These are phyloP conservation scores for Fraxinus nigra DNA, from an alignment of 305 asterid genomes.

Conservation along the genomic window DNA sequence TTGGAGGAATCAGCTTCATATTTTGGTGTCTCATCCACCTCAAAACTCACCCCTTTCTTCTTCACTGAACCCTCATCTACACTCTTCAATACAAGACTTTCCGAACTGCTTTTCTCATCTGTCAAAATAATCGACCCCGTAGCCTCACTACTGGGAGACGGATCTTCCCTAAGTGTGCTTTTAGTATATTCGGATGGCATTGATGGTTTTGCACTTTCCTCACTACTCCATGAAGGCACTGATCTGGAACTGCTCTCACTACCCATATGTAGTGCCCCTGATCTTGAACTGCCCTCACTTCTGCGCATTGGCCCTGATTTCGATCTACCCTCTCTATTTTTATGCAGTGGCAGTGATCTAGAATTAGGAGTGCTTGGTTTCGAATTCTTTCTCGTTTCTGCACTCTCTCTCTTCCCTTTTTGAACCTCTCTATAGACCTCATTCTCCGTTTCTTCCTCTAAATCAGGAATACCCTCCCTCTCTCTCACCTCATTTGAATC, in stretches of 20 bases:
- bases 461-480: constrained; percentile 96
- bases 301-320: constrained; percentile 34
- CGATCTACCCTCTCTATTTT: constrained; percentile 29
- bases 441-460: constrained; percentile 90
- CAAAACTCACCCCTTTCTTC: constrained; percentile 87
- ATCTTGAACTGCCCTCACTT: constrained; percentile 36
- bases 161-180: constrained; percentile 31
- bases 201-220: constrained; percentile 40
- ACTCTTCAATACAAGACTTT: constrained; percentile 46
- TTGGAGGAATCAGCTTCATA: constrained; percentile 67
- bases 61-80: constrained; percentile 57
- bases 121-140: constrained; percentile 45
- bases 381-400: constrained; percentile 33
- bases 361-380: constrained; percentile 37
- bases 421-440: constrained; percentile 48
- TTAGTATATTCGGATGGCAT: constrained; percentile 33
- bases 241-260: constrained; percentile 15
- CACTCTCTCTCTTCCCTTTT: constrained; percentile 36
- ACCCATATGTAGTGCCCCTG: constrained; percentile 15
- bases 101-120: constrained; percentile 62
- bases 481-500: constrained; percentile 86
- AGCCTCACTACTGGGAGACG: constrained; percentile 29
- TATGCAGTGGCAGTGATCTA: constrained; percentile 32
- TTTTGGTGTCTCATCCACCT: constrained; percentile 62
- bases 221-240: constrained; percentile 49